A percentile compares a stretch with the other conserved stretches of the same genome.
Evolutionary conservation across 2,329 filamentous ascomycete genomes (phyloP).

Genomic region (Cytospora paraplurivora): DNA sequence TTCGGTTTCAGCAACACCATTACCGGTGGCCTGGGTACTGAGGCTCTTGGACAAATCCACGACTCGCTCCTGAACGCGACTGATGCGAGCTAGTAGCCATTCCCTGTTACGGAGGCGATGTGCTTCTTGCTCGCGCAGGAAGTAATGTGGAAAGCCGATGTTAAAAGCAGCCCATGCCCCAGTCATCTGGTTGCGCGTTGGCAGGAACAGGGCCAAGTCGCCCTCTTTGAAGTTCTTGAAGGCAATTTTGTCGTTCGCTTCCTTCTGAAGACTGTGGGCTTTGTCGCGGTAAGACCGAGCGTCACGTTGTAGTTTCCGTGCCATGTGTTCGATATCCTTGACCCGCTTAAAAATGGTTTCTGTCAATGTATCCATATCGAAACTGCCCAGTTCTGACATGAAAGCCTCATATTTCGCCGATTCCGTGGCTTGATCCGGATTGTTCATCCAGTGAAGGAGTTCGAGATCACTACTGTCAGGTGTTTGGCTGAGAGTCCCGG

Average conservation of each 20-base stretch:
- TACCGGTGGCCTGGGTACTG: slow-evolving; percentile 41
- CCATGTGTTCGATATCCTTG: slow-evolving; percentile 90
- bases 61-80: slow-evolving; percentile 86
- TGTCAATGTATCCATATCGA: slow-evolving; percentile 81
- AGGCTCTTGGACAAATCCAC: slow-evolving; percentile 87
- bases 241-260: slow-evolving; percentile 93
- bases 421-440: slow-evolving; percentile 66
- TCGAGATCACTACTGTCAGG: slow-evolving; percentile 69
- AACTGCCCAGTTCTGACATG: slow-evolving; percentile 70
- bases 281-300: slow-evolving; percentile 85
- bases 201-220: slow-evolving; percentile 89
- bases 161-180: slow-evolving; percentile 99
- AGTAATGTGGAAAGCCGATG: slow-evolving; percentile 94
- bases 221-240: slow-evolving; percentile 96
- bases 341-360: slow-evolving; percentile 87
- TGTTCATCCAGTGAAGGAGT: slow-evolving; percentile 81
- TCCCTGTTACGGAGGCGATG: slow-evolving; percentile 84
- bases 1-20: slow-evolving; percentile 49
- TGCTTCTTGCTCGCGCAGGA: slow-evolving; percentile 86
- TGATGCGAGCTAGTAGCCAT: slow-evolving; percentile 95
- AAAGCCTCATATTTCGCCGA: slow-evolving; percentile 74
- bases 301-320: slow-evolving; percentile 91
- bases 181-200: slow-evolving; percentile 90
- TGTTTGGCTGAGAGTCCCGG: slow-evolving; percentile 55
- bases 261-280: slow-evolving; percentile 75